Conservation (phyloP, 352 stramenopile species). For the Hyaloperonospora arabidopsidis region DNA sequence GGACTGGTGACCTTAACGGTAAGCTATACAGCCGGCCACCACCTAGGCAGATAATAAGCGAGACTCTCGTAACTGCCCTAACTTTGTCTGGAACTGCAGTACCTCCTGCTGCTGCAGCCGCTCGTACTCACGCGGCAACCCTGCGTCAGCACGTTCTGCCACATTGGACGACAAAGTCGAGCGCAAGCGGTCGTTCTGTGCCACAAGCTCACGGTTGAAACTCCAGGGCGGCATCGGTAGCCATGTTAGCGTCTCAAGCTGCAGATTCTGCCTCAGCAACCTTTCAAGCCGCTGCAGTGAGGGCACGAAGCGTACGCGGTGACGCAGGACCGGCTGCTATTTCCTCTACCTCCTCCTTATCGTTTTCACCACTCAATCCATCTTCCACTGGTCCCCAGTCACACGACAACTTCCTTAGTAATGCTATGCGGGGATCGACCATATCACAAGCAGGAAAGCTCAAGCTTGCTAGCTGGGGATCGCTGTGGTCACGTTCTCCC, state of each 20-base stretch:
- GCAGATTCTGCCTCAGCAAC: constrained; percentile 66
- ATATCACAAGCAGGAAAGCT: constrained; percentile 2
- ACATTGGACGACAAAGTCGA: constrained; percentile 59
- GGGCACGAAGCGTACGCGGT: constrained; percentile 46
- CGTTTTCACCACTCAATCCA: constrained; percentile 67
- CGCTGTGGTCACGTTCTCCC: constrained; percentile 33
- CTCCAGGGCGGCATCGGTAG: constrained; percentile 47
- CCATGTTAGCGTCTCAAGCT: constrained; percentile 58
- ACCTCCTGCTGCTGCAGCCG: constrained; percentile 66
- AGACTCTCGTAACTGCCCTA: constrained; percentile 58
- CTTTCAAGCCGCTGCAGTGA: constrained; percentile 65
- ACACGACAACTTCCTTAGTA: constrained; percentile 59
- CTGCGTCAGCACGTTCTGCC: constrained; percentile 56
- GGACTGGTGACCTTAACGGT: constrained; percentile 57
- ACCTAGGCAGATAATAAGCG: constrained; percentile 61
- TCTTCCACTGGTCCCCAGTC: constrained; percentile 75
- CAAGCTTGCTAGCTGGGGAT: constrained; percentile 50
- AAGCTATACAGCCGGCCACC: constrained; percentile 59
- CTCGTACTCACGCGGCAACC: constrained; percentile 60
- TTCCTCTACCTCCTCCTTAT: constrained; percentile 38
- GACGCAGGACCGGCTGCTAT: constrained; percentile 36
- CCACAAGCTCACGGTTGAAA: constrained; percentile 52
- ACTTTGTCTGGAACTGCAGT: constrained; percentile 58
- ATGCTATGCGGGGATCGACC: background rate
- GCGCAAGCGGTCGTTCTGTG: constrained; percentile 58